phyloP scores from a whole-genome alignment of 2,329 filamentous ascomycete species.

The Sporothrix mexicana region DNA sequence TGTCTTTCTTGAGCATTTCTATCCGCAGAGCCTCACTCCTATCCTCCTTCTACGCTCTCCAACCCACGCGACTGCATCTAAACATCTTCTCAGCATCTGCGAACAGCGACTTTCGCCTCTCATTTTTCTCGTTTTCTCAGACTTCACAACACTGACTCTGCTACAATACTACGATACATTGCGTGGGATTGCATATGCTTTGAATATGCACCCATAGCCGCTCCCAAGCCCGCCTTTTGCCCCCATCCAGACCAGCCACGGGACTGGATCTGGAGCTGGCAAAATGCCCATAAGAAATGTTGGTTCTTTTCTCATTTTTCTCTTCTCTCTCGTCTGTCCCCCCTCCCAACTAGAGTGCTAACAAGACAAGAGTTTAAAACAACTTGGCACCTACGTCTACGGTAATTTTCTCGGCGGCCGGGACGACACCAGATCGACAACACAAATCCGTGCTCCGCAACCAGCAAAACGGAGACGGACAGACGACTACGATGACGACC shows the following conservation, averaged over 20 bases:
- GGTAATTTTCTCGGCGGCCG: constrained; percentile 15
- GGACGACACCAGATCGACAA: not conserved
- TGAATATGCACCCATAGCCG: constrained; percentile 24
- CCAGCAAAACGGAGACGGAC: constrained; percentile 26
- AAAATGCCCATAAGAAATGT: constrained; percentile 1
- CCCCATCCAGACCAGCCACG: constrained; percentile 14
- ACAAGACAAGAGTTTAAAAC: not conserved
- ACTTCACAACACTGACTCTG: not conserved
- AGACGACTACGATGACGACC: constrained; percentile 16
- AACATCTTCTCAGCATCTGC: not conserved
- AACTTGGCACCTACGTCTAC: too few relatives aligned
- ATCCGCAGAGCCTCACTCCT: not conserved
- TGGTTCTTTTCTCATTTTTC: not conserved
- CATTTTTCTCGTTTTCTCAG: not conserved
- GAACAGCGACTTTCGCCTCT: not conserved
- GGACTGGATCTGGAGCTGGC: constrained; percentile 21
- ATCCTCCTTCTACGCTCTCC: not conserved
- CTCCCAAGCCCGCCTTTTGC: not conserved
- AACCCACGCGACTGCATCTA: too few relatives aligned
- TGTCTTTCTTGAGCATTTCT: not conserved
- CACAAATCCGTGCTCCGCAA: constrained; percentile 16
- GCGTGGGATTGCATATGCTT: not conserved
- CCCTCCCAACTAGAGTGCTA: not conserved
- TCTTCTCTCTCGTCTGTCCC: not conserved
- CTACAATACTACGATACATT: not conserved